Percentiles rank a stretch among this genome's conserved stretches.
These are phyloP conservation scores for Solanum arcanum DNA, from an alignment of 257 asterid genomes.

Conservation along the genomic window DNA sequence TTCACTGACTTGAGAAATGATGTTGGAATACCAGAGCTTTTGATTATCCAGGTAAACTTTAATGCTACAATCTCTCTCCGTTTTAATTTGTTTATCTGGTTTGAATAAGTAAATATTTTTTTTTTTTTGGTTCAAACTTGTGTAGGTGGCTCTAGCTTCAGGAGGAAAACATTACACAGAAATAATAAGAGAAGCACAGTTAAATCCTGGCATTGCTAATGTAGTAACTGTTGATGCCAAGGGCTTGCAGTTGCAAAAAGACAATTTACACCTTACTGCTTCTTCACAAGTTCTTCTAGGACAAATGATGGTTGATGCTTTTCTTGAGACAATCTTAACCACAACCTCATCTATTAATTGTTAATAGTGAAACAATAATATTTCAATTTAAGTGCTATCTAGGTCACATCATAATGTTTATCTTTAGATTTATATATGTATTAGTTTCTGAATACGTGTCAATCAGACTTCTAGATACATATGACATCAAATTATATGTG, in stretches of 20 bases:
- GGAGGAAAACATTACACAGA: constrained; percentile 13
- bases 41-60: constrained; percentile 14
- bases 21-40: constrained; percentile 1
- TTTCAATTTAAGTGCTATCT: not conserved
- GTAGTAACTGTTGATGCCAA: constrained; percentile 23
- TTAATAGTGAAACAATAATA: not conserved
- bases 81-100: not conserved
- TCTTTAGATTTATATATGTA: too few species aligned
- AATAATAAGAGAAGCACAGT: constrained; percentile 17
- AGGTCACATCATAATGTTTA: too few species aligned
- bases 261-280: constrained; percentile 22
- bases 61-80: not conserved
- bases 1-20: constrained; percentile 12
- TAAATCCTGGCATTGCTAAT: constrained; percentile 11
- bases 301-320: constrained; percentile 16
- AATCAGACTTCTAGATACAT: too few species aligned
- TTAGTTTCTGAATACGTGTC: too few species aligned
- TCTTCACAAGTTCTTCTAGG: constrained; percentile 21
- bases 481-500: too few species aligned
- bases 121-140: not conserved
- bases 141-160: constrained; percentile 24
- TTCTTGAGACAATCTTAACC: not conserved
- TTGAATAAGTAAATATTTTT: too few species aligned
- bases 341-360: not conserved
- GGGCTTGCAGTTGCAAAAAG: constrained; percentile 16